phyloP scores from a whole-genome alignment of 2,329 filamentous ascomycete genomes.

The Magnaporthiopsis poae region DNA sequence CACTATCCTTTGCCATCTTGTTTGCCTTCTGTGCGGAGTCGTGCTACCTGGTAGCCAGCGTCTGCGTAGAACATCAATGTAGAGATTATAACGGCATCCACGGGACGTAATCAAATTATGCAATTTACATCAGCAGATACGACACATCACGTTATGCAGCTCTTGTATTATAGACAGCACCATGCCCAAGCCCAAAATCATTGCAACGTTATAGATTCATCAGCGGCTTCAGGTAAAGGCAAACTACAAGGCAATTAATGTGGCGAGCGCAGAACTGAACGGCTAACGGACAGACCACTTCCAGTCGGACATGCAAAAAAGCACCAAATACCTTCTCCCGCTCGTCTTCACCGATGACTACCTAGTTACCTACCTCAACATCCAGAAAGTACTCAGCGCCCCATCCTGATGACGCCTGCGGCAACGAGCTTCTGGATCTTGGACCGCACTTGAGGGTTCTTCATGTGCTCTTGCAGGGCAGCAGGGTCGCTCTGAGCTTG shows the following conservation, averaged over 20 bases:
- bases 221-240: not conserved
- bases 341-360: not conserved
- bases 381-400: not conserved
- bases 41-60: no score
- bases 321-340: not conserved
- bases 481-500: slow-evolving; percentile 90
- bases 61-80: no score
- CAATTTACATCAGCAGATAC: no score
- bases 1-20: no score
- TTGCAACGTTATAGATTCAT: not conserved
- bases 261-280: not conserved
- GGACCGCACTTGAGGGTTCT: slow-evolving; percentile 70
- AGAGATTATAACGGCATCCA: no score
- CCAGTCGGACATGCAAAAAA: not conserved
- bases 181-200: not conserved
- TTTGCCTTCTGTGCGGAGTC: no score
- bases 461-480: slow-evolving; percentile 93
- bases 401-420: slow-evolving; percentile 76
- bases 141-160: no score
- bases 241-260: not conserved
- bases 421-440: slow-evolving; percentile 94
- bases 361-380: not conserved
- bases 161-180: not conserved
- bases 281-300: not conserved
- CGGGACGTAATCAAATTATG: no score